A percentile compares a stretch with the other conserved stretches of the same genome.
phyloP scores from a whole-genome alignment of 2,329 filamentous ascomycete species.

The Chrysoporthe deuterocubensis region DNA sequence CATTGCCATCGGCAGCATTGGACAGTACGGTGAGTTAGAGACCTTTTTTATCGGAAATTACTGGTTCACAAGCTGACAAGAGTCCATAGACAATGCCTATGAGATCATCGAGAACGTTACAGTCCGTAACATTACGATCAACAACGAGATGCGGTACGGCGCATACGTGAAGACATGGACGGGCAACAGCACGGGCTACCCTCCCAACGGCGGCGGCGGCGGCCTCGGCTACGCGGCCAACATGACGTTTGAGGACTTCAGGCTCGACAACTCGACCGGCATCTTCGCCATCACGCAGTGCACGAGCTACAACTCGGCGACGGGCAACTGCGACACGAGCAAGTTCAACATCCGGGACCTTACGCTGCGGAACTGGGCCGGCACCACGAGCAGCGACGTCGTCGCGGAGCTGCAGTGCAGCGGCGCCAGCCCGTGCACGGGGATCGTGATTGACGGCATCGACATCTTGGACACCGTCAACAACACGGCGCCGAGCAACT shows the following conservation, averaged over 20 bases:
- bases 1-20: conserved; percentile 45
- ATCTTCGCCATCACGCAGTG: conserved; percentile 32
- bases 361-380: conserved; percentile 25
- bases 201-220: conserved; percentile 29
- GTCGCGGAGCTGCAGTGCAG: conserved; percentile 28
- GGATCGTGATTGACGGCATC: conserved; percentile 16
- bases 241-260: conserved; percentile 33
- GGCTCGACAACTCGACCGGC: conserved; percentile 27
- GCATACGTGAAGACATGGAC: conserved; percentile 31
- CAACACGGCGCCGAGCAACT: conserved; percentile 21
- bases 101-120: conserved; percentile 28
- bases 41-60: conserved; percentile 18
- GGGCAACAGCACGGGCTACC: conserved; percentile 23
- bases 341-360: conserved; percentile 32
- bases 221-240: conserved; percentile 31
- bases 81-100: conserved; percentile 11
- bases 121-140: conserved; percentile 44
- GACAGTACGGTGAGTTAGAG: conserved; percentile 42
- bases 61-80: not conserved
- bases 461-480: conserved; percentile 24
- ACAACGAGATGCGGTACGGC: conserved; percentile 34
- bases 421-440: conserved; percentile 28
- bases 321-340: conserved; percentile 32
- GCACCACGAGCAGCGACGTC: conserved; percentile 28
- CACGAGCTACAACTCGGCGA: conserved; percentile 30